These are phyloP conservation scores for Populus euphratica DNA, from an alignment of 345 rosid genomes.

Conservation along the genomic window DNA sequence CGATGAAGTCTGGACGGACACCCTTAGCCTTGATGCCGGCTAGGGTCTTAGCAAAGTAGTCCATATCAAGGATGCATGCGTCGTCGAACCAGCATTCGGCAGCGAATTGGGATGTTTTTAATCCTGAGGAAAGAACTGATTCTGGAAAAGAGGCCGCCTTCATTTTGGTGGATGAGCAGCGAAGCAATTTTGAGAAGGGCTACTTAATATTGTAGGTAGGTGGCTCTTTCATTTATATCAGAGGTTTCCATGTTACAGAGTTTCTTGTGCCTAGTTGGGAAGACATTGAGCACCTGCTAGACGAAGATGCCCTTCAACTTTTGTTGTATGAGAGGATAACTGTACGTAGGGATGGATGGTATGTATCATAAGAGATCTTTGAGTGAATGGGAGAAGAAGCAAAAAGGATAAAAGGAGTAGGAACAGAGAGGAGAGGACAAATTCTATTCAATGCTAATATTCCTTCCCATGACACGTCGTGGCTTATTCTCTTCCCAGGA, in stretches of 20 bases:
- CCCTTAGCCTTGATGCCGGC: slow-evolving; percentile 72
- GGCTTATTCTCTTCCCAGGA: slow-evolving; percentile 4
- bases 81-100: slow-evolving; percentile 60
- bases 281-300: no score
- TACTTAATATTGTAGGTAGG: not conserved
- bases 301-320: not conserved
- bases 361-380: not conserved
- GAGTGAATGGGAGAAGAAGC: slow-evolving; percentile 13
- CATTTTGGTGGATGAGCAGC: slow-evolving; percentile 26
- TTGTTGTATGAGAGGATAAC: not conserved
- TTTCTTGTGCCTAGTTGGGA: not conserved
- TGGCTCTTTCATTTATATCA: not conserved
- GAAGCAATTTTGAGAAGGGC: not conserved
- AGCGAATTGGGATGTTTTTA: slow-evolving; percentile 29
- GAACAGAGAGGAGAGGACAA: slow-evolving; percentile 19
- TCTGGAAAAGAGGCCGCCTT: slow-evolving; percentile 38
- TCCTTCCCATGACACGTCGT: slow-evolving; percentile 22
- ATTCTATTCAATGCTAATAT: slow-evolving; percentile 36
- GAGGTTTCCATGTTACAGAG: not conserved
- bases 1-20: slow-evolving; percentile 71
- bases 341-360: no score
- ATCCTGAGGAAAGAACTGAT: slow-evolving; percentile 26
- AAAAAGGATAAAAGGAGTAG: slow-evolving; percentile 20
- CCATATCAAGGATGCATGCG: slow-evolving; percentile 70
- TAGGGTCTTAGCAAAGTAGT: slow-evolving; percentile 72